A percentile compares a stretch with the other conserved stretches of the same genome.
phyloP scores from a whole-genome alignment of 768 basidiomycete genomes.

The Auricularia heimuer region DNA sequence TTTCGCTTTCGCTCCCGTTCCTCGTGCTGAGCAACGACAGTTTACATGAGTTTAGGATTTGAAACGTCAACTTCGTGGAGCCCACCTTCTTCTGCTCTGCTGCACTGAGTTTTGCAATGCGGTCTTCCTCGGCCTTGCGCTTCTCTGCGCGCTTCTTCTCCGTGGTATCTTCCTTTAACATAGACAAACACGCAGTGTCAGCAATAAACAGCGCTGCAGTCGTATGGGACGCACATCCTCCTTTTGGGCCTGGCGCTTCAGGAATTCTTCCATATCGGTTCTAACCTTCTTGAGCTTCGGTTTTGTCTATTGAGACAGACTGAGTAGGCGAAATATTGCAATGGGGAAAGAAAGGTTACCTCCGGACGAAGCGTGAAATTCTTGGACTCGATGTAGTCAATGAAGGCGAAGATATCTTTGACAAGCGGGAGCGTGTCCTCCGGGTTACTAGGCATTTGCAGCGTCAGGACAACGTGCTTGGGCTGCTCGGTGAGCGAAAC shows the following conservation, averaged over 20 bases:
- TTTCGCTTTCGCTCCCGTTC: slow-evolving; percentile 71
- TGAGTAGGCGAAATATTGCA: neutral
- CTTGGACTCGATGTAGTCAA: slow-evolving; percentile 49
- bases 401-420: slow-evolving; percentile 58
- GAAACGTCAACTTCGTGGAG: slow-evolving; percentile 1
- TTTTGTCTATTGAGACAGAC: slow-evolving; percentile 35
- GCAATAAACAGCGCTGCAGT: neutral
- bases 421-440: slow-evolving; percentile 50
- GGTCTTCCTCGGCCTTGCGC: slow-evolving; percentile 63
- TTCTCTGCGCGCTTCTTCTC: slow-evolving; percentile 67
- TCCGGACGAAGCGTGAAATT: slow-evolving; percentile 62
- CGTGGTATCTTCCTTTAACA: slow-evolving; percentile 32
- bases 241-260: slow-evolving; percentile 60
- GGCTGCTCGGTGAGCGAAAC: slow-evolving; percentile 41
- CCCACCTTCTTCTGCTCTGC: slow-evolving; percentile 75
- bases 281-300: slow-evolving; percentile 64
- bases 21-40: slow-evolving; percentile 33
- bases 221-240: slow-evolving; percentile 44
- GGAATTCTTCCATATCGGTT: slow-evolving; percentile 57
- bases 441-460: slow-evolving; percentile 45
- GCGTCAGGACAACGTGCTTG: slow-evolving; percentile 67
- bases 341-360: slow-evolving; percentile 11
- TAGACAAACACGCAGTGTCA: no score
- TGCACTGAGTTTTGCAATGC: slow-evolving; percentile 60
- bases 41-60: slow-evolving; percentile 2